phyloP scores from a whole-genome alignment of 495 filamentous ascomycete species.

The Xylaria flabelliformis region DNA sequence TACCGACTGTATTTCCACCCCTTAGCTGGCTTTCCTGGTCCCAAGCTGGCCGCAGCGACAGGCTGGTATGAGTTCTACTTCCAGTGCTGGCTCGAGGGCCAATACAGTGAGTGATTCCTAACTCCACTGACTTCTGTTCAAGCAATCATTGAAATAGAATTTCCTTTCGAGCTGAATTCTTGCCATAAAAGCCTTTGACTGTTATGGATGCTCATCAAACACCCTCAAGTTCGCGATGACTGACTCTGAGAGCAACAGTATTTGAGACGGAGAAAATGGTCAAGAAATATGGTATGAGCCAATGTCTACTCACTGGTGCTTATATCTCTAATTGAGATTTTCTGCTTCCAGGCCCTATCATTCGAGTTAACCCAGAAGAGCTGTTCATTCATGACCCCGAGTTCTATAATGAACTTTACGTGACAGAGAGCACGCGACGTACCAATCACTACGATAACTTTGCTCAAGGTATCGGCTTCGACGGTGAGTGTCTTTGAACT shows the following conservation, averaged over 20 bases:
- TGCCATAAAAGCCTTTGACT: not conserved
- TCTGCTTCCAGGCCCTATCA: constrained; percentile 50
- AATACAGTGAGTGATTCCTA: constrained; percentile 32
- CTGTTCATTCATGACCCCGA: constrained; percentile 56
- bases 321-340: not conserved
- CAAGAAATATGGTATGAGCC: constrained; percentile 38
- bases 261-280: constrained; percentile 50
- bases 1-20: constrained; percentile 61
- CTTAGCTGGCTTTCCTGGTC: constrained; percentile 56
- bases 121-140: not conserved
- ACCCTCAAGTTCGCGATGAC: not conserved
- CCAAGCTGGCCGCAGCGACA: constrained; percentile 57
- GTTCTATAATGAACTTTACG: constrained; percentile 48
- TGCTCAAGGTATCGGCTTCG: constrained; percentile 15
- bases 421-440: constrained; percentile 26
- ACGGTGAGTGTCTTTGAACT: not conserved
- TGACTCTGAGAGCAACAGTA: not conserved
- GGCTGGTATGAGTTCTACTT: constrained; percentile 50
- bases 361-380: constrained; percentile 60
- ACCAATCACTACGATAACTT: constrained; percentile 24
- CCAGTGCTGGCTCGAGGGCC: constrained; percentile 31
- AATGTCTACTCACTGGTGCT: not conserved
- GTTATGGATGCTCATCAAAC: not conserved
- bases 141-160: not conserved
- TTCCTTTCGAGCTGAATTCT: not conserved